These are phyloP conservation scores for Mimosa bimucronata DNA, from an alignment of 306 rosid genomes.

Conservation along the genomic window DNA sequence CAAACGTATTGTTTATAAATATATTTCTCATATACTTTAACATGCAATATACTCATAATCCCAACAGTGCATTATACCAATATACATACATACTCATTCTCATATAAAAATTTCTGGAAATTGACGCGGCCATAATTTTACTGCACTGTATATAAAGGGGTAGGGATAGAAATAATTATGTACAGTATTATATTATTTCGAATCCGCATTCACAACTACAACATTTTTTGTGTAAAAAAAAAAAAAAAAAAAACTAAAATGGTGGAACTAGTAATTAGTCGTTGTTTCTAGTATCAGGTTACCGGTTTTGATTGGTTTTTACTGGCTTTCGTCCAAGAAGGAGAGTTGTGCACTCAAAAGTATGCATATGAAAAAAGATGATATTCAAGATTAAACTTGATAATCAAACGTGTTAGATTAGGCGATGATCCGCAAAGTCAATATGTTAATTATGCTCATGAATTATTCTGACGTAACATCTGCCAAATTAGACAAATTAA, in stretches of 20 bases:
- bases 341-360: not conserved
- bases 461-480: not conserved
- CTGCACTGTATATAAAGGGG: not conserved
- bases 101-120: not conserved
- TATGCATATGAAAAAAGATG: not conserved
- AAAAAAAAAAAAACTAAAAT: too few species aligned
- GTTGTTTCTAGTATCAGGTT: not conserved
- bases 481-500: not conserved
- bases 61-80: not conserved
- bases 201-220: not conserved
- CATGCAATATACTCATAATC: not conserved
- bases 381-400: not conserved
- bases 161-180: not conserved
- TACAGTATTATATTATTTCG: too few species aligned
- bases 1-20: not conserved
- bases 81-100: too few species aligned
- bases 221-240: too few species aligned
- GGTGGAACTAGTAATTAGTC: too few species aligned
- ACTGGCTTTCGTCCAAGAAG: not conserved
- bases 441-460: not conserved
- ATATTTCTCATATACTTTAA: not conserved
- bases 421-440: not conserved
- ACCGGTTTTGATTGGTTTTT: not conserved
- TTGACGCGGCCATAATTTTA: not conserved
- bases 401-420: not conserved